Conservation (phyloP, 352 stramenopile species). For the Pythium sp. region DNA sequence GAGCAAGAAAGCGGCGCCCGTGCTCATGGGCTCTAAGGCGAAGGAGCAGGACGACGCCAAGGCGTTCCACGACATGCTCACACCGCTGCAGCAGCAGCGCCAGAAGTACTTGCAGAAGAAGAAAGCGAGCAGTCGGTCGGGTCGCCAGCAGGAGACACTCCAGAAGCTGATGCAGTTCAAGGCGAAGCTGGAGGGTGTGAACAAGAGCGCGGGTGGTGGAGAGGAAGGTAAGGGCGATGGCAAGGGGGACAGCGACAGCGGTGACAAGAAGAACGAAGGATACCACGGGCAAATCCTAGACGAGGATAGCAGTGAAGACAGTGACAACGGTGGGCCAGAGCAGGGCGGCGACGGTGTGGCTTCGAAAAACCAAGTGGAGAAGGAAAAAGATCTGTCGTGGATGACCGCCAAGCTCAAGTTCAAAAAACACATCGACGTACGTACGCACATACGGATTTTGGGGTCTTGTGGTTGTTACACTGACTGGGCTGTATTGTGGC, state of each 20-base stretch:
- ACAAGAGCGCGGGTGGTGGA: constrained; percentile 19
- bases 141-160: constrained; percentile 68
- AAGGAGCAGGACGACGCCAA: constrained; percentile 54
- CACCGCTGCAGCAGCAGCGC: constrained; percentile 69
- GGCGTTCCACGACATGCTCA: constrained; percentile 69
- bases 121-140: constrained; percentile 44
- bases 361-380: constrained; percentile 14
- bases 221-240: constrained; percentile 6
- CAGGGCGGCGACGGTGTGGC: not conserved
- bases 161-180: constrained; percentile 68
- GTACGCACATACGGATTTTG: not conserved
- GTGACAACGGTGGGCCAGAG: constrained; percentile 25
- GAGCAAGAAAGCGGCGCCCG: constrained; percentile 51
- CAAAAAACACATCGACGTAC: constrained; percentile 87
- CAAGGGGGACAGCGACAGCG: constrained; percentile 5
- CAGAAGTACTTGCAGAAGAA: constrained; percentile 71
- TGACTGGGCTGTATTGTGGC: no score
- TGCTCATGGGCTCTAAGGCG: constrained; percentile 58
- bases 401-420: constrained; percentile 88
- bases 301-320: constrained; percentile 27
- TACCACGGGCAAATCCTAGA: constrained; percentile 77
- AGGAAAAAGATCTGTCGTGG: constrained; percentile 63
- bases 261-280: constrained; percentile 20
- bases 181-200: constrained; percentile 42
- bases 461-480: not conserved